Evolutionary conservation across 352 stramenopile genomes (phyloP), one percentile per base, ranked within the genome.

Genomic region (Pythium biforme): DNA sequence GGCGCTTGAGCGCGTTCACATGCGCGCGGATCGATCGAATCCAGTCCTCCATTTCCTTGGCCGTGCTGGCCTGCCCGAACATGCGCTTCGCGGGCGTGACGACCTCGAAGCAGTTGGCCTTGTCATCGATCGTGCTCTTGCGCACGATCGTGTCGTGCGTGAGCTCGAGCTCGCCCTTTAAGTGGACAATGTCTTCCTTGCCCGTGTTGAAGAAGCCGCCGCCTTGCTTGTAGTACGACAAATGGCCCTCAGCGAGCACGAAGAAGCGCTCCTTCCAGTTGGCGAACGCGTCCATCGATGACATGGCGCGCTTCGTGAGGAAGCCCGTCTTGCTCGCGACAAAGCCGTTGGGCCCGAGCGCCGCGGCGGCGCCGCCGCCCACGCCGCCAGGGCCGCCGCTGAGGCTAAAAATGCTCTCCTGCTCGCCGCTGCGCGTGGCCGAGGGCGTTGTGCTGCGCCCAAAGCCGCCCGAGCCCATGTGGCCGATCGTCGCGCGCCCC

Each of bases 251-350:
- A 0, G 86, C 82, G 11, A 95, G 65, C 55, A 95, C 86, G 53
- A 95, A 95, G 72, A 95, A 95, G 4, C 86, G 83, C 68, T 93
- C 83, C 57, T 92, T 91, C 86, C 86, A 95, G 68, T 95, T 95
- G 23, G 86, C 86, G 50, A 95, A 91, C 8, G 86, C 86, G 61
- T 93, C 86, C 79, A 95, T 95, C 25, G 79, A 89, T 19, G 83
- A 92, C 78, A 95, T 95, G 50, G 86, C 83, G 20, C 86, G 79
- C 67, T 95, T 95, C 3, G 83, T 93, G 12, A 95, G 72, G 60
- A 92, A 93, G 8, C 86, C 86, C 40, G 86, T 95, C 62, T 95
- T 95, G 62, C 78, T 90, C 10, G 77, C 83, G 31, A 90, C 83
- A 51, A 92, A 94, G n/a, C 72, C 70, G 55, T 66, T 66, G n/a